Evolutionary conservation across 2,329 filamentous ascomycete species (phyloP).

Genomic region (Phialocephala sp.): DNA sequence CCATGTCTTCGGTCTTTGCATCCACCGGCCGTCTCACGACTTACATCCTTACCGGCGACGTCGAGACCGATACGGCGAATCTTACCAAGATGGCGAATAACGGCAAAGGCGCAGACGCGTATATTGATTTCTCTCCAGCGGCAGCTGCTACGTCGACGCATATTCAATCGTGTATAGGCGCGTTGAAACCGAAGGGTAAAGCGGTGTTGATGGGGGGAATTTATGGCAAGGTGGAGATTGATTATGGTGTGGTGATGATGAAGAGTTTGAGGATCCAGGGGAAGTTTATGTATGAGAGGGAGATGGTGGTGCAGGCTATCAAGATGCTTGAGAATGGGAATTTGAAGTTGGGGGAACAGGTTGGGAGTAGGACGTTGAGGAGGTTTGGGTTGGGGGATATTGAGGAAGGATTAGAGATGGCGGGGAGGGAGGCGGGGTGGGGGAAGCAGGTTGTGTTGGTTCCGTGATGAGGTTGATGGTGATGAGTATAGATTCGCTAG

Average conservation of each 20-base stretch:
- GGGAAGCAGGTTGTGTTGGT: slow-evolving; percentile 21
- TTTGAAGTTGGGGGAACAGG: slow-evolving; percentile 24
- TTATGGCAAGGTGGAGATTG: slow-evolving; percentile 19
- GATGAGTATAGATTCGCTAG: too few relatives aligned
- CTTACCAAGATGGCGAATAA: slow-evolving; percentile 17
- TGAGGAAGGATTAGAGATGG: slow-evolving; percentile 16
- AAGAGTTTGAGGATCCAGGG: slow-evolving; percentile 17
- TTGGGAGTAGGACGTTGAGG: slow-evolving; percentile 16
- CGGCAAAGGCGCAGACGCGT: slow-evolving; percentile 22
- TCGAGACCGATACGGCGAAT: slow-evolving; percentile 12
- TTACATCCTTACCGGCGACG: slow-evolving; percentile 19
- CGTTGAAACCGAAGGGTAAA: slow-evolving; percentile 20
- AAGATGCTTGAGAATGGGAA: slow-evolving; percentile 28
- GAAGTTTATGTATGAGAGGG: slow-evolving; percentile 23
- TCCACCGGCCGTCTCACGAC: slow-evolving; percentile 13
- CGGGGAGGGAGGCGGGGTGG: slow-evolving; percentile 20
- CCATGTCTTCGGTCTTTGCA: slow-evolving; percentile 2
- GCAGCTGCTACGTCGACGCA: slow-evolving; percentile 20
- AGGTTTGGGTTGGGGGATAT: slow-evolving; percentile 24
- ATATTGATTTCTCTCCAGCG: slow-evolving; percentile 28
- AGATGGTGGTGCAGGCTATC: slow-evolving; percentile 19
- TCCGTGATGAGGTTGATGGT: not conserved
- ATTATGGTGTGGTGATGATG: slow-evolving; percentile 22
- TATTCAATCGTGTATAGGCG: slow-evolving; percentile 19
- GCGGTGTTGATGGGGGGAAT: slow-evolving; percentile 25